Evolutionary conservation across 2,329 filamentous ascomycete species (phyloP).

Genomic region (Fusarium sublunatum): DNA sequence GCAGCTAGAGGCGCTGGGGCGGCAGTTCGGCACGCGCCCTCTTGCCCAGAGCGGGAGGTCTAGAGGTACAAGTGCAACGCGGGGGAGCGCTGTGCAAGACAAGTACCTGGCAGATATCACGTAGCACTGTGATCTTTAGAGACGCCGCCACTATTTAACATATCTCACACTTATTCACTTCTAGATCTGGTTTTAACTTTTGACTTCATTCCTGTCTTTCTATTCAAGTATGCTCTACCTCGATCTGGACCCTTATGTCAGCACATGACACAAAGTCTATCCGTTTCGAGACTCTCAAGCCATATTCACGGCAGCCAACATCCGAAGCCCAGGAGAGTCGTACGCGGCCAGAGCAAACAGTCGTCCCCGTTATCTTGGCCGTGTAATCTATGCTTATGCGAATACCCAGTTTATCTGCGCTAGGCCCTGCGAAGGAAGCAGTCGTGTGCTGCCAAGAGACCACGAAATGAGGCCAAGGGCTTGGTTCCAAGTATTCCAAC

Average conservation of each 20-base stretch:
- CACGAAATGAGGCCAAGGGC: slow-evolving; percentile 36
- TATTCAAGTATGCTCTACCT: too few species aligned
- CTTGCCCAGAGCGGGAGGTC: slow-evolving; percentile 28
- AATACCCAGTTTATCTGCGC: slow-evolving; percentile 3
- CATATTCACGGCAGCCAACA: slow-evolving; percentile 18
- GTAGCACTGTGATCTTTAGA: too few species aligned
- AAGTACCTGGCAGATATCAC: not conserved
- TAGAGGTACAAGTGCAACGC: slow-evolving; percentile 2
- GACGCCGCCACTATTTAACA: too few species aligned
- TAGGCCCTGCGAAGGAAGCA: slow-evolving; percentile 21
- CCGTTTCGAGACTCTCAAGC: slow-evolving; percentile 7
- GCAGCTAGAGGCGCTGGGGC: too few species aligned
- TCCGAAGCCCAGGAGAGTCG: slow-evolving; percentile 7
- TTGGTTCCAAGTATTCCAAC: not conserved
- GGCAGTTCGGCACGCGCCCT: slow-evolving; percentile 26
- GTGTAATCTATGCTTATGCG: slow-evolving; percentile 25
- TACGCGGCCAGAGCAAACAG: slow-evolving; percentile 1
- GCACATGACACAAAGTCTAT: slow-evolving; percentile 1
- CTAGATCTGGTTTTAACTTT: too few species aligned
- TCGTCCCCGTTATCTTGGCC: slow-evolving; percentile 19
- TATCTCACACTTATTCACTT: too few species aligned
- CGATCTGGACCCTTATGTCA: not conserved
- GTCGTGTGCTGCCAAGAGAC: slow-evolving; percentile 37
- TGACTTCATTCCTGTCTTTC: slow-evolving; percentile 5
- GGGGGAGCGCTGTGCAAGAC: slow-evolving; percentile 3